These are phyloP conservation scores for Lipomyces yamanashiensis DNA, from an alignment of 805 yeast genomes.

Conservation along the genomic window DNA sequence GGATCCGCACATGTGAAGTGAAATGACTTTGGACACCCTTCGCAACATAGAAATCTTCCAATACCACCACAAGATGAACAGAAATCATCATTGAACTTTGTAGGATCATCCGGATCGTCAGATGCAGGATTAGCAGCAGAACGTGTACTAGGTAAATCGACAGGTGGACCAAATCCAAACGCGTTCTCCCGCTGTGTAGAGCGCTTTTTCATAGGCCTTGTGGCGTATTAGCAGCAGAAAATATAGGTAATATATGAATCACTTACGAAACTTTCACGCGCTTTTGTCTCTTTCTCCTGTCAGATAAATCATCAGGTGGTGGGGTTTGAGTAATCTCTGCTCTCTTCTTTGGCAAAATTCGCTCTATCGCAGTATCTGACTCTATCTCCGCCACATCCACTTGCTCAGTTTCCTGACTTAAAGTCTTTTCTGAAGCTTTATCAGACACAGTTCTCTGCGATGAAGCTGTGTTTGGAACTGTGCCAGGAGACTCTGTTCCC, in stretches of 20 bases:
- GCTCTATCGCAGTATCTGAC: not conserved
- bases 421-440: not conserved
- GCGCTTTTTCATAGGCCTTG: constrained; percentile 35
- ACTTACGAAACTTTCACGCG: constrained; percentile 32
- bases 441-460: too few relatives aligned
- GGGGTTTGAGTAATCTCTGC: constrained; percentile 22
- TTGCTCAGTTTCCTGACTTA: not conserved
- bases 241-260: not conserved
- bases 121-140: constrained; percentile 36
- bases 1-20: constrained; percentile 93
- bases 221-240: not conserved
- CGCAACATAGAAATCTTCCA: constrained; percentile 92
- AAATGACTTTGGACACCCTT: constrained; percentile 87
- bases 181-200: constrained; percentile 48
- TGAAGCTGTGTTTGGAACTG: too few relatives aligned
- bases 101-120: constrained; percentile 43
- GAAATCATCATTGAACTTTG: constrained; percentile 74
- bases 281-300: constrained; percentile 24
- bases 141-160: constrained; percentile 46
- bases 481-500: too few relatives aligned
- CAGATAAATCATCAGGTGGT: constrained; percentile 27
- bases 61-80: constrained; percentile 90
- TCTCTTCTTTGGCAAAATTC: not conserved
- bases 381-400: not conserved
- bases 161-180: constrained; percentile 49